Base-by-base conservation (phyloP, 768 basidiomycete genomes). In the Boletus pseudopeckii region DNA sequence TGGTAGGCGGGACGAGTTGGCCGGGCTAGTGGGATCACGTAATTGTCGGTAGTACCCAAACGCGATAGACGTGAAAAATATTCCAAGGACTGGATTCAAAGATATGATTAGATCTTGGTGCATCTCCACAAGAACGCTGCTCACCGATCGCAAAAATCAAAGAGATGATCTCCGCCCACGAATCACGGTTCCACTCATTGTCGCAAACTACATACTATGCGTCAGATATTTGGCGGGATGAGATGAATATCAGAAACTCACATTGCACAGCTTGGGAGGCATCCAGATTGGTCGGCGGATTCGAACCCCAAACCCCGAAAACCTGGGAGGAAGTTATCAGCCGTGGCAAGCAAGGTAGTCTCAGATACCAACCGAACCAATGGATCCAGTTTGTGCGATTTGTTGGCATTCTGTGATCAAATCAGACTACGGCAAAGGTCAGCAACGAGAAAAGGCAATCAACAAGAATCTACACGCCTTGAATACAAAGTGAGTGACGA, bases 41-140 rank as follows among this genome's bases (percentile, higher is more conserved):
- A 83, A 64, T 70, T 94, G 91, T 22, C 85, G 84, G 64, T 87
- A 84, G 74, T 85, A 94, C 14, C 78, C 75, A 65, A 86, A 87
- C 3, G 84, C 80, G 59, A 89, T 61, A 45, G 77, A 57, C n/a
- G 80, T 78, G 75, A 91, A 90, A 54, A 92, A 65, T 36, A 74
- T 59, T 41, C 78, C 75, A 44, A 88, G 61, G 45, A 82, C 85
- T 88, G 60, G 2, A 1, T 28, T 1, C n/a, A 20, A 53, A 14
- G 1, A 53, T 4, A 6, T 28, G 20, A 56, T 24, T 22, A 57
- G 48, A 44, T 9, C 10, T 8, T n/a, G 4, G 24, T 20, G 11
- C 15, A 36, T 34, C 10, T 17, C 33, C n/a, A 36, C 7, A 34
- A 20, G 1, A 32, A 36, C 5, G 1, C 15, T 15, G 68, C 85